Conservation (phyloP, 2,329 filamentous ascomycete genomes). For the Diplocarpon mali region DNA sequence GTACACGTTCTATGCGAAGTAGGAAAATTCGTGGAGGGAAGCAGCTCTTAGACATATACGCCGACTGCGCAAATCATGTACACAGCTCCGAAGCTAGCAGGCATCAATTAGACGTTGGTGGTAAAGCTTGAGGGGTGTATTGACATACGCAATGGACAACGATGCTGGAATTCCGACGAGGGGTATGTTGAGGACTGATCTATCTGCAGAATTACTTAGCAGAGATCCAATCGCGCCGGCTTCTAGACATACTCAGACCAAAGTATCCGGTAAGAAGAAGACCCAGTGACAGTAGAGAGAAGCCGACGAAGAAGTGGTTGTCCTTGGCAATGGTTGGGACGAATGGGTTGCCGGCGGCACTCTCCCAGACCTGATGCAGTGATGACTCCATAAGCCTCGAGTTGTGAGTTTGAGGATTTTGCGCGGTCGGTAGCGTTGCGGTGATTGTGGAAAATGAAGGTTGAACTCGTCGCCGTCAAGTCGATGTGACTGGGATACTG, state of each 20-base stretch:
- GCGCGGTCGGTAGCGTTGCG: not conserved
- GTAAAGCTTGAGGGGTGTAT: not conserved
- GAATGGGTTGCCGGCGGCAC: slow-evolving; percentile 79
- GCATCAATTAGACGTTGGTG: slow-evolving; percentile 9
- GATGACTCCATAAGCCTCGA: slow-evolving; percentile 59
- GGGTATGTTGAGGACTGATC: slow-evolving; percentile 65
- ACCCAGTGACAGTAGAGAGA: slow-evolving; percentile 61
- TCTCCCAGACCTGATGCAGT: slow-evolving; percentile 86
- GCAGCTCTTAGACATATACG: slow-evolving; percentile 68
- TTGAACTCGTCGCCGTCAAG: not conserved
- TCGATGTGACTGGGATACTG: not conserved
- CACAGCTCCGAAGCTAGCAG: slow-evolving; percentile 71
- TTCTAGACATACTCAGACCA: slow-evolving; percentile 58
- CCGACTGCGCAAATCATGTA: slow-evolving; percentile 99
- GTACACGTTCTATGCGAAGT: slow-evolving; percentile 22
- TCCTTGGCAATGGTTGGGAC: slow-evolving; percentile 69
- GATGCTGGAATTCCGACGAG: slow-evolving; percentile 79
- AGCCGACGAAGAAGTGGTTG: slow-evolving; percentile 73
- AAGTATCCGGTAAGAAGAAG: slow-evolving; percentile 68
- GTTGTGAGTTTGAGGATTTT: not conserved
- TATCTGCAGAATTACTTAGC: slow-evolving; percentile 45
- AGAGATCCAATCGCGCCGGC: not conserved
- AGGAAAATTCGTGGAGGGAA: slow-evolving; percentile 18
- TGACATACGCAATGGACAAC: slow-evolving; percentile 72
- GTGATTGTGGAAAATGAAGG: not conserved